A percentile compares a stretch with the other conserved stretches of the same genome.
phyloP scores from a whole-genome alignment of 1,284 basidiomycete species.

The Phylloboletellus chloephorus region DNA sequence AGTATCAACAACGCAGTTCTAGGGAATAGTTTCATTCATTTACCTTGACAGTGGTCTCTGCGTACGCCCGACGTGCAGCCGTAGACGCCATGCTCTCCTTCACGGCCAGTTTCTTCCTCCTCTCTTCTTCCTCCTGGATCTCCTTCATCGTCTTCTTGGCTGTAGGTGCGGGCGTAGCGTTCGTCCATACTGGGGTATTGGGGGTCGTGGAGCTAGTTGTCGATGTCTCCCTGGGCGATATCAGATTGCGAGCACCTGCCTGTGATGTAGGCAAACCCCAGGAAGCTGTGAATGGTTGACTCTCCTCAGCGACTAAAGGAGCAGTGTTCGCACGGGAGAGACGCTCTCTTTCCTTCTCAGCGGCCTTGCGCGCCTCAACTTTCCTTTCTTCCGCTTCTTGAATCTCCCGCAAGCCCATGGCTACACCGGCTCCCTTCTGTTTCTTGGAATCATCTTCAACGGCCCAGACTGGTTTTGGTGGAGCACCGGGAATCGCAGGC shows the following conservation, averaged over 20 bases:
- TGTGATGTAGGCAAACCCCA: slow-evolving; percentile 79
- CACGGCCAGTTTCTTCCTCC: slow-evolving; percentile 61
- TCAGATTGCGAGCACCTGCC: slow-evolving; percentile 47
- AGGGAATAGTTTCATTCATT: slow-evolving; percentile 5
- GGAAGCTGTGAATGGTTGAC: slow-evolving; percentile 58
- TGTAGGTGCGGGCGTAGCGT: slow-evolving; percentile 43
- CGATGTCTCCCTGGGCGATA: slow-evolving; percentile 44
- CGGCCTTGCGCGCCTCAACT: slow-evolving; percentile 67
- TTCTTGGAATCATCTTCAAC: slow-evolving; percentile 62
- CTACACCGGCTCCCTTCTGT: slow-evolving; percentile 37
- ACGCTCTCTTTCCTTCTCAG: slow-evolving; percentile 60
- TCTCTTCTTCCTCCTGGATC: slow-evolving; percentile 97
- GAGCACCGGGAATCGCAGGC: slow-evolving; percentile 21
- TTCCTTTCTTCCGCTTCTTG: slow-evolving; percentile 90
- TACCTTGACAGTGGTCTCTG: slow-evolving; percentile 76
- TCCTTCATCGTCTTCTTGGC: slow-evolving; percentile 96
- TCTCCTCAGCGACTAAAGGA: slow-evolving; percentile 44
- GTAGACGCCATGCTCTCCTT: slow-evolving; percentile 57
- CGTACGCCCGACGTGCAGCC: slow-evolving; percentile 67
- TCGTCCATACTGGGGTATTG: slow-evolving; percentile 61
- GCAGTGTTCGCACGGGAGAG: slow-evolving; percentile 47
- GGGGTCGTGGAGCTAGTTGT: slow-evolving; percentile 32
- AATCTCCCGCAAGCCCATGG: slow-evolving; percentile 87
- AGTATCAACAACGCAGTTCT: slow-evolving; percentile 7
- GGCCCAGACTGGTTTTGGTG: slow-evolving; percentile 54